phyloP scores from a whole-genome alignment of 78 protist species.

The Protostelium mycophagum region DNA sequence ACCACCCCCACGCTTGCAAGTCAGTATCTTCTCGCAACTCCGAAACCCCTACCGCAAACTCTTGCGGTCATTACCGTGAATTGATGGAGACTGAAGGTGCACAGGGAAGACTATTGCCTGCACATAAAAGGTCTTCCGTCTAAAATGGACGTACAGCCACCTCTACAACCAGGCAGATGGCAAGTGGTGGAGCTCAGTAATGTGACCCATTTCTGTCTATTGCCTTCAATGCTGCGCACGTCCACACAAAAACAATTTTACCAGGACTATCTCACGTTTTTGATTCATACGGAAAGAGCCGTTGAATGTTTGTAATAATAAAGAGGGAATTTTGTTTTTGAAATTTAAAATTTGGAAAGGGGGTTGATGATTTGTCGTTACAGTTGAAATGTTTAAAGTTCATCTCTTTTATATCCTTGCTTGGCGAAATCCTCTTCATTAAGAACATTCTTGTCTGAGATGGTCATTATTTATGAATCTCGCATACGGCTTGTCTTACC shows the following conservation, averaged over 20 bases:
- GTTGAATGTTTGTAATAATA: no score
- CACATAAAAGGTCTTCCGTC: neutral
- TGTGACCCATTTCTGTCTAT: neutral
- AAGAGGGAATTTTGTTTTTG: no score
- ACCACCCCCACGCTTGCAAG: neutral
- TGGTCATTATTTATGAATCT: no score
- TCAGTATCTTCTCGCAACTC: no score
- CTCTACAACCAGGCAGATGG: neutral
- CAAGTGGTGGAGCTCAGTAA: neutral
- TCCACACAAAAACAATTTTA: neutral
- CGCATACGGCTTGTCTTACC: no score
- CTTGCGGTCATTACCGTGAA: neutral
- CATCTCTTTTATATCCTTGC: no score
- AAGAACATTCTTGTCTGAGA: neutral
- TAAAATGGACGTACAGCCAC: neutral
- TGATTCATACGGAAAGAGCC: neutral
- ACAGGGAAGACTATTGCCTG: neutral
- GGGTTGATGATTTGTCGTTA: no score
- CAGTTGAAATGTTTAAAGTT: no score
- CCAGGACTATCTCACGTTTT: neutral
- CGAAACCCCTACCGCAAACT: no score
- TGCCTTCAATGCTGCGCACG: neutral
- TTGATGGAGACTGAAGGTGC: neutral
- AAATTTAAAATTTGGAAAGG: no score
- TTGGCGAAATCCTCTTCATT: neutral